phyloP scores from a whole-genome alignment of 208 protist species.

The Trypanosoma cruzi region DNA sequence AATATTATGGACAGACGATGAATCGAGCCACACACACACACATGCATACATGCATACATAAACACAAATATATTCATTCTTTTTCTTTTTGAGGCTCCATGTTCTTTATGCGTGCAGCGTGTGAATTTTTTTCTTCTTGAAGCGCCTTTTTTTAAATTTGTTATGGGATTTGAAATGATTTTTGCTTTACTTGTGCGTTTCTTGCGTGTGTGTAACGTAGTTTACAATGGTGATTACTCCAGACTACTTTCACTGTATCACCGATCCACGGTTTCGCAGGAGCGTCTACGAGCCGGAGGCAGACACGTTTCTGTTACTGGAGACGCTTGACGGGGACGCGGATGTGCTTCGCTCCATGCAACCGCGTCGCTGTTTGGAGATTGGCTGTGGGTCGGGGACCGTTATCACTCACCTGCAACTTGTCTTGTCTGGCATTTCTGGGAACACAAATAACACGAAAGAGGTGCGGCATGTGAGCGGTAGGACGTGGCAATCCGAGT shows the following conservation, averaged over 20 bases:
- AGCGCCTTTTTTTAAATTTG: neutral
- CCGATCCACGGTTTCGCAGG: slow-evolving; percentile 57
- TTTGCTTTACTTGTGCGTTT: slow-evolving; percentile 1
- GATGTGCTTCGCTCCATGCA: slow-evolving; percentile 34
- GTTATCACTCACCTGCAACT: slow-evolving; percentile 72
- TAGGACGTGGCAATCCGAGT: slow-evolving; percentile 8
- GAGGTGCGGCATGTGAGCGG: slow-evolving; percentile 1
- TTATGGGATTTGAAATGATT: neutral
- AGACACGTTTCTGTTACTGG: slow-evolving; percentile 88
- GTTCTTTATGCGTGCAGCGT: neutral
- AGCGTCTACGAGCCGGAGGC: slow-evolving; percentile 91
- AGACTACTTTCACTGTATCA: slow-evolving; percentile 87
- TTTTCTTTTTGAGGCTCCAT: too few species aligned
- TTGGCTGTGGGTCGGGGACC: slow-evolving; percentile 85
- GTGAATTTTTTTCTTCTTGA: neutral
- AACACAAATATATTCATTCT: too few species aligned
- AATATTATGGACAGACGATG: too few species aligned
- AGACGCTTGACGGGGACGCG: slow-evolving; percentile 67
- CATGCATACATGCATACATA: too few species aligned
- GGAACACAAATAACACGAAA: neutral
- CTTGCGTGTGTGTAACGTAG: neutral
- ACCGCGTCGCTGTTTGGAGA: slow-evolving; percentile 65
- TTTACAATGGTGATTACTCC: slow-evolving; percentile 41
- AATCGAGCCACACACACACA: too few species aligned
- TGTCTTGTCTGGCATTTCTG: slow-evolving; percentile 30